Base-by-base conservation (phyloP, 106 monocot species). In the Narthecium ossifragum region DNA sequence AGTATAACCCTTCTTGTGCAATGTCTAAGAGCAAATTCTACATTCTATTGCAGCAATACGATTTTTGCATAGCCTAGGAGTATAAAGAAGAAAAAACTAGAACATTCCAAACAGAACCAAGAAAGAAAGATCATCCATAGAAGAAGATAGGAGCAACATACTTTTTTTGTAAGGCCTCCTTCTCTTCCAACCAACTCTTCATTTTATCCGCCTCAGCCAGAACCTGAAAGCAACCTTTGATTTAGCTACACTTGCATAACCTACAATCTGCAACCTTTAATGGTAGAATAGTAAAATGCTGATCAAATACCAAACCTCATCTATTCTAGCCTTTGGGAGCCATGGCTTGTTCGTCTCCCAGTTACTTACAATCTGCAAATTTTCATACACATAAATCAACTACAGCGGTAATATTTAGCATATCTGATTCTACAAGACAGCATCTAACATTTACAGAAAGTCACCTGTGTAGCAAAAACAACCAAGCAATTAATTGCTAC, bases 271-370 rank as follows among this genome's bases (percentile, higher is more conserved):
- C 23, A 37, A 38, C 32, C 18, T 22, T n/a, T n/a, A n/a, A n/a
- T n/a, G 22, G 23, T 22, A 49, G 9, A 3, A 8, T 22, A 63
- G 45, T 24, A 51, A 38, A 1, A 26, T 50, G 25, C 32, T 57
- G 24, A 29, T 40, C 7, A 27, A 55, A 24, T 11, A 63, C 18
- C 63, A 37, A 48, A 99, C 98, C 98, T 92, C 84, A 40, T 99
- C 91, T 26, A 82, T 65, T 51, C 70, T 87, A 67, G 71, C 34
- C 69, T 85, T 91, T 14, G 98, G 88, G 74, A 99, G 67, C 98
- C 98, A 99, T 1, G 88, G 57, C 31, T 85, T 91, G 52, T 79
- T 88, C 38, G 63, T 75, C 58, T 85, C 81, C 98, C 91, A 99
- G 49, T 82, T 88, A 50, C 40, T 73, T 26, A 85, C 71, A 62